Evolutionary conservation across 176 grass and related monocot species (phyloP), one percentile per base, ranked within the genome.

Genomic region (Echinochloa phyllopogon): DNA sequence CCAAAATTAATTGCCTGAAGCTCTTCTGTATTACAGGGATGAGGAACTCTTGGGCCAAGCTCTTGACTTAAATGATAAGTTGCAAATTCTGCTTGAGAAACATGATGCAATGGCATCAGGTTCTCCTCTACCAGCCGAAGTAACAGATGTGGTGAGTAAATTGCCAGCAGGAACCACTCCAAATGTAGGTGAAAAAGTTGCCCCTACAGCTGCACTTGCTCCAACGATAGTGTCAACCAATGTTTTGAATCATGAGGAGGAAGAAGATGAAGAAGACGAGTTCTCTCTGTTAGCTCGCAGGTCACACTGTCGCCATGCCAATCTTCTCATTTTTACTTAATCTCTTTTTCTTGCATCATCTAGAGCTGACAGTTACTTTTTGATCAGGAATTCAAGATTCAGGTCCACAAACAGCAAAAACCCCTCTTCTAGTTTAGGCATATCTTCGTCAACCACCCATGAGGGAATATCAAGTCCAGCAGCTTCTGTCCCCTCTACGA

Each of bases 51-150:
- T 97, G 72, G 90, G 84, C 15, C 87, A 89, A 82, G 90, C 82
- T 90, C 94, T 97, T 41, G 87, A 92, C 60, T 83, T 97, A 52
- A 97, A 97, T 78, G 94, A 97, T 51, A 90, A 88, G 75, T 72
- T 97, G 15, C 94, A 97, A 79, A 72, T 61, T 86, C 85, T 94
- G 14, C 77, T 97, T 76, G 77, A 84, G 72, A 97, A 94, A 72
- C 87, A 94, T 60, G 89, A 97, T 87, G 85, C 85, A 2, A 88
- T 97, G 57, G 92, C 88, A 42, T 94, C 92, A 50, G 89, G 94
- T 48, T 89, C 83, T 76, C 76, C 91, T 84, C 52, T 89, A 60
- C 75, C 87, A 12, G 44, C 51, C 67, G 87, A 89, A 74, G 72
- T 68, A 81, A 80, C 73, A 45, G 65, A 87, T 72, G 16, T 65